These are phyloP conservation scores for Colletotrichum siamense DNA, from an alignment of 2,329 filamentous ascomycete genomes.

Conservation along the genomic window DNA sequence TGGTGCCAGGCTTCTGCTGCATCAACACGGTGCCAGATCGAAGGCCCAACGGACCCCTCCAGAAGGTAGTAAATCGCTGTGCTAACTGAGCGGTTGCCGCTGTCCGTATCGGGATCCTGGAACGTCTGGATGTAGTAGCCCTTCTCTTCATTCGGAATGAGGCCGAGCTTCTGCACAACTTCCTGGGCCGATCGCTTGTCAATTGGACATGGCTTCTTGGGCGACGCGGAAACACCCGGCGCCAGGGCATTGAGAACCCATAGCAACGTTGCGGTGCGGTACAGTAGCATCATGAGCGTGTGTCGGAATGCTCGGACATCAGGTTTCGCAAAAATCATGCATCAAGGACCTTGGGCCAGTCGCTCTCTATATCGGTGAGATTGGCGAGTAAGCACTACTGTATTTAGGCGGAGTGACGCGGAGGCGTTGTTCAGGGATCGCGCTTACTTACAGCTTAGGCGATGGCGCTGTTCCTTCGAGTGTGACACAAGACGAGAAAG, in stretches of 20 bases:
- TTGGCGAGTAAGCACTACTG: not conserved
- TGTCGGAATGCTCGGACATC: not conserved
- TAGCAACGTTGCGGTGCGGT: not conserved
- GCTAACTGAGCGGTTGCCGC: conserved; percentile 44
- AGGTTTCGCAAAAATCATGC: too few relatives aligned
- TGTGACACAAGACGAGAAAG: not conserved
- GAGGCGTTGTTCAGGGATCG: not conserved
- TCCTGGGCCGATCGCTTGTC: conserved; percentile 42
- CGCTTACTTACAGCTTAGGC: not conserved
- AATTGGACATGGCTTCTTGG: not conserved
- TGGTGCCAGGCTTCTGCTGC: conserved; percentile 58
- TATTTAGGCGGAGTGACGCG: not conserved
- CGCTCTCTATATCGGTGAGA: not conserved
- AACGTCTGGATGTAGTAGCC: conserved; percentile 55
- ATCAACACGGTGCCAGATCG: conserved; percentile 57
- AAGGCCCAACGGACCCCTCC: conserved; percentile 45
- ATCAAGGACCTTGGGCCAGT: not conserved
- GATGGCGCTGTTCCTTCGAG: not conserved
- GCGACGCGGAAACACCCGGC: not conserved
- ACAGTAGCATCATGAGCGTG: not conserved
- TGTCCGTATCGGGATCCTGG: conserved; percentile 36
- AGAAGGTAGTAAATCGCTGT: conserved; percentile 61
- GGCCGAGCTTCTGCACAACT: conserved; percentile 46
- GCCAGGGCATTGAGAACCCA: not conserved
- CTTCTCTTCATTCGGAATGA: conserved; percentile 52